These are phyloP conservation scores for Crepidotus sp. DNA, from an alignment of 1,284 basidiomycete species.

Conservation along the genomic window DNA sequence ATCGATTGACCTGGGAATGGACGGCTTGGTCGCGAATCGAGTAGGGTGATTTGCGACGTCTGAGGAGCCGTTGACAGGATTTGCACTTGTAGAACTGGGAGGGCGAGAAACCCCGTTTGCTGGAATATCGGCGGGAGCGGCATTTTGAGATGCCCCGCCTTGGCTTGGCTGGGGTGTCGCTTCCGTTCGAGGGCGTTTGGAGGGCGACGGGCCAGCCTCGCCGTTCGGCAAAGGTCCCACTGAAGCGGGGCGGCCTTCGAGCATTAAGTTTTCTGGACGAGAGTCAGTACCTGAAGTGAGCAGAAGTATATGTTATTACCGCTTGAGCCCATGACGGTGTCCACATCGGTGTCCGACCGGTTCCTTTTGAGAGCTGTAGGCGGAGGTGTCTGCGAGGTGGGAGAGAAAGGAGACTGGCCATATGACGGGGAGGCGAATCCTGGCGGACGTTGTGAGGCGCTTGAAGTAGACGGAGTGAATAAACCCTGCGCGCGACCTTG, in stretches of 20 bases:
- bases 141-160: conserved; percentile 7
- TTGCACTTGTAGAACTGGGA: conserved; percentile 12
- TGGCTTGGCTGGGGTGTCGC: conserved; percentile 28
- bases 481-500: conserved; percentile 80
- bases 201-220: conserved; percentile 52
- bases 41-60: conserved; percentile 30
- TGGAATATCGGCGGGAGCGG: background rate
- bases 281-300: conserved; percentile 22
- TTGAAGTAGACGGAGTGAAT: conserved; percentile 71
- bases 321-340: conserved; percentile 15
- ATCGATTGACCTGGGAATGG: conserved; percentile 48
- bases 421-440: conserved; percentile 30
- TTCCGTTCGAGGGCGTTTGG: conserved; percentile 58
- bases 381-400: conserved; percentile 51
- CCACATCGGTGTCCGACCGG: conserved; percentile 40
- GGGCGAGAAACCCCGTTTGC: conserved; percentile 28
- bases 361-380: conserved; percentile 38
- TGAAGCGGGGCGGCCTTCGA: conserved; percentile 41
- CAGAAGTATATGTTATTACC: conserved; percentile 1
- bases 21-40: conserved; percentile 64
- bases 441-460: conserved; percentile 28
- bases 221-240: conserved; percentile 36
- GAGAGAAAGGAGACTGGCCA: conserved; percentile 39
- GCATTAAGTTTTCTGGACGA: conserved; percentile 10
- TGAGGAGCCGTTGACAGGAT: conserved; percentile 20